Conservation (phyloP, 108 stramenopile species). For the Skeletonema tropicum region DNA sequence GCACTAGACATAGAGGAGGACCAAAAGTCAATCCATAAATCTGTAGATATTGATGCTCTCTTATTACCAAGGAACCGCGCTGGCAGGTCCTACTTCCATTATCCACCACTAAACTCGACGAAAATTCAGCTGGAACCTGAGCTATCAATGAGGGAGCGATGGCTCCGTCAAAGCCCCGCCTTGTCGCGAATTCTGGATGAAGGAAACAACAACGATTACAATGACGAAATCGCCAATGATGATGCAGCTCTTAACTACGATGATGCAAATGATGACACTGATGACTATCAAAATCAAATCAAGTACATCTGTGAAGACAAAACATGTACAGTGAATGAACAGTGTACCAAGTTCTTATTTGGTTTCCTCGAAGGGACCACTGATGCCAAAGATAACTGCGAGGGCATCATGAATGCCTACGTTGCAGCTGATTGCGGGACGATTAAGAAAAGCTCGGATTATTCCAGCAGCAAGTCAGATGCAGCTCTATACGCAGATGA, state of each 20-base stretch:
- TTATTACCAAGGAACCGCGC: not conserved
- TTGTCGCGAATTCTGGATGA: constrained; percentile 28
- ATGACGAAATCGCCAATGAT: not conserved
- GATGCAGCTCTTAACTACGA: not conserved
- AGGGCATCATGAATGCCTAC: constrained; percentile 82
- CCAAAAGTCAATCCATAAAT: not conserved
- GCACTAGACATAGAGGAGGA: not conserved
- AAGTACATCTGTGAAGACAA: constrained; percentile 33
- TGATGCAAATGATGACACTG: constrained; percentile 15
- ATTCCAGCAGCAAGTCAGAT: constrained; percentile 14
- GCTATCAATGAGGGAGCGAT: constrained; percentile 14
- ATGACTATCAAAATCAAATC: constrained; percentile 13
- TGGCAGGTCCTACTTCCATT: not conserved
- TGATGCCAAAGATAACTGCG: constrained; percentile 81
- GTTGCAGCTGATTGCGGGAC: constrained; percentile 67
- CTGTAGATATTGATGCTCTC: not conserved
- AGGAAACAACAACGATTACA: constrained; percentile 8
- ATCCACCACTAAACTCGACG: not conserved
- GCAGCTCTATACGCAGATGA: constrained; percentile 34
- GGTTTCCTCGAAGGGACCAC: constrained; percentile 85
- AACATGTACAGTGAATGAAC: constrained; percentile 53
- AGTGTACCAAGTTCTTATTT: constrained; percentile 68
- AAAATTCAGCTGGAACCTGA: constrained; percentile 8
- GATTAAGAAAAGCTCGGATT: constrained; percentile 27
- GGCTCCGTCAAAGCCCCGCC: constrained; percentile 35